These are phyloP conservation scores for Fusarium veterinarium DNA, from an alignment of 2,329 filamentous ascomycete genomes.

Conservation along the genomic window DNA sequence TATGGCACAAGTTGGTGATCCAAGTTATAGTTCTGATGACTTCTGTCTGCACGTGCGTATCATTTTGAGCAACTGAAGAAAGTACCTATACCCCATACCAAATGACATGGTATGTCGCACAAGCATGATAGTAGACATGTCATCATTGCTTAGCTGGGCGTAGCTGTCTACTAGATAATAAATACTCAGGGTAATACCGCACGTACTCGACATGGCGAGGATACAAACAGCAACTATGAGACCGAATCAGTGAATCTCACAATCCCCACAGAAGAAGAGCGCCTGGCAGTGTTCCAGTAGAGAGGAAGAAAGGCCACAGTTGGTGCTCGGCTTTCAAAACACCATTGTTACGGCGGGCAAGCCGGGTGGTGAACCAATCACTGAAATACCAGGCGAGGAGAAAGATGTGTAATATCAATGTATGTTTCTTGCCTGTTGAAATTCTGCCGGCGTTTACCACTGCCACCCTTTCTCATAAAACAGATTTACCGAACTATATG, in stretches of 20 bases:
- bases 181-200: no score
- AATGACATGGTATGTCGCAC: no score
- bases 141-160: no score
- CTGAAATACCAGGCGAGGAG: constrained; percentile 49
- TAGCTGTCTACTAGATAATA: no score
- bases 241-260: constrained; percentile 55
- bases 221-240: constrained; percentile 53
- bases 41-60: no score
- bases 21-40: no score
- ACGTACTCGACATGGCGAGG: constrained; percentile 45
- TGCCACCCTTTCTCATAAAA: not conserved
- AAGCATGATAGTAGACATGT: no score
- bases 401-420: constrained; percentile 5
- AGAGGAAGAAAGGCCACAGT: constrained; percentile 52
- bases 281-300: constrained; percentile 40
- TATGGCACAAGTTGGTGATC: no score
- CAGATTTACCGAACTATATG: no score
- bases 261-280: constrained; percentile 48
- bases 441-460: not conserved
- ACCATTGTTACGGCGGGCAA: constrained; percentile 54
- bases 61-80: no score
- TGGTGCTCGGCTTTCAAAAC: constrained; percentile 55
- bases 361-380: constrained; percentile 52
- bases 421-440: no score
- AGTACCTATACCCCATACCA: no score